phyloP scores from a whole-genome alignment of 768 basidiomycete species.

The Psilocybe cyanescens region DNA sequence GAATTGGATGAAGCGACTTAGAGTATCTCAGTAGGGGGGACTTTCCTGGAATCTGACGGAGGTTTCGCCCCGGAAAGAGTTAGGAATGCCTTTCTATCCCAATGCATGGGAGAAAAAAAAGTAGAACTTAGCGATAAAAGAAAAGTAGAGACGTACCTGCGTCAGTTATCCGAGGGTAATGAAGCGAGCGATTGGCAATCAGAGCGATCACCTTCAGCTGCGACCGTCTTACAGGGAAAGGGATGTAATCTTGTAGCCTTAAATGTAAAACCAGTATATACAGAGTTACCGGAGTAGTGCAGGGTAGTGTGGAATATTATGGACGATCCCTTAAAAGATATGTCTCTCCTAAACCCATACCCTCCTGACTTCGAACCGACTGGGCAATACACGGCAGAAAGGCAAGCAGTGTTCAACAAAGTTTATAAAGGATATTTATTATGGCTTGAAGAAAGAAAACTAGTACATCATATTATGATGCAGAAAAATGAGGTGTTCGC shows the following conservation, averaged over 20 bases:
- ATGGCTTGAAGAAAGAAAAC: conserved; percentile 12
- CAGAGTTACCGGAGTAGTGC: conserved; percentile 25
- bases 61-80: not conserved
- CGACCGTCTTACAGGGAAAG: conserved; percentile 3
- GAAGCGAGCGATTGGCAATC: not conserved
- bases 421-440: conserved; percentile 7
- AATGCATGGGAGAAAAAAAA: too few relatives aligned
- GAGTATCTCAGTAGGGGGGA: not conserved
- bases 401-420: not conserved
- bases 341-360: conserved; percentile 21
- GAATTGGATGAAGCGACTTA: not conserved
- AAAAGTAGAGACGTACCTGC: not conserved
- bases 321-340: conserved; percentile 27
- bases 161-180: not conserved
- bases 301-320: conserved; percentile 27
- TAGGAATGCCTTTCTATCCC: not conserved
- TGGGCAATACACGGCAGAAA: not conserved
- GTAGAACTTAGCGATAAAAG: not conserved
- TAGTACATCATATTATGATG: conserved; percentile 37
- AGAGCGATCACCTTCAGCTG: not conserved
- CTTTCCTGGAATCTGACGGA: not conserved
- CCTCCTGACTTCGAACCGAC: conserved; percentile 3
- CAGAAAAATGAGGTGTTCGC: conserved; percentile 25
- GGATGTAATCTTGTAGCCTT: conserved; percentile 36
- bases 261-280: conserved; percentile 28